Evolutionary conservation across 1,139 yeast genomes (phyloP), one percentile per base, ranked within the genome.

Genomic region (Saccharomyces hybrid): DNA sequence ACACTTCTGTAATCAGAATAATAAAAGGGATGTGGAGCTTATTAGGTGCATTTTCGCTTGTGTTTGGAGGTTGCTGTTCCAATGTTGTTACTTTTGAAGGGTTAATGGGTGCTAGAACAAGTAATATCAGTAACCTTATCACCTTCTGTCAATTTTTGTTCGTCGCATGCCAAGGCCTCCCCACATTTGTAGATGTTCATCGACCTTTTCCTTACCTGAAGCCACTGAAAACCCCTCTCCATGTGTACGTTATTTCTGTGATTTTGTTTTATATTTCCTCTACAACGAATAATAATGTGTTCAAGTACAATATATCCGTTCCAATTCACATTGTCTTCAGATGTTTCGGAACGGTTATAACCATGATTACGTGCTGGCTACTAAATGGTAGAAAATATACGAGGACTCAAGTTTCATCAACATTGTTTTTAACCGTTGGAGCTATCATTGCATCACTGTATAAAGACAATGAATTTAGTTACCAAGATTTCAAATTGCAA

Each of bases 11-110:
- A 5, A 38, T 38, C 19, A 16, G 21, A 21, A 16, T 11, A 38
- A 16, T 2, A 7, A 11, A 19, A 19, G 21, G 19, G 12, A 38
- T 38, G 44, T 19, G 26, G 44, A 19, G 38, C 47, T 31, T 52
- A 19, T 6, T 53, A 21, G 28, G 49, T 42, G 60, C 61, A 2
- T 27, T 72, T 16, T 66, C 64, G 5, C 75, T 80, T 51, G 81
- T 84, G 21, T 82, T 84, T 64, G 87, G 88, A 0, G 90, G 93
- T 2, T 86, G 93, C 64, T 86, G 93, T 63, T 73, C 82, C 29
- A 86, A 84, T 67, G 91, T 84, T 34, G 75, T 81, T 59, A 75
- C 85, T 0, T 70, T 86, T 50, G 93, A 86, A 64, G 69, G 75
- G 47, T 72, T 85, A 21, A 71, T 84, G 5, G 59, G 44, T 11